These are phyloP conservation scores for Rutstroemia sp. DNA, from an alignment of 2,329 filamentous ascomycete species.

Conservation along the genomic window DNA sequence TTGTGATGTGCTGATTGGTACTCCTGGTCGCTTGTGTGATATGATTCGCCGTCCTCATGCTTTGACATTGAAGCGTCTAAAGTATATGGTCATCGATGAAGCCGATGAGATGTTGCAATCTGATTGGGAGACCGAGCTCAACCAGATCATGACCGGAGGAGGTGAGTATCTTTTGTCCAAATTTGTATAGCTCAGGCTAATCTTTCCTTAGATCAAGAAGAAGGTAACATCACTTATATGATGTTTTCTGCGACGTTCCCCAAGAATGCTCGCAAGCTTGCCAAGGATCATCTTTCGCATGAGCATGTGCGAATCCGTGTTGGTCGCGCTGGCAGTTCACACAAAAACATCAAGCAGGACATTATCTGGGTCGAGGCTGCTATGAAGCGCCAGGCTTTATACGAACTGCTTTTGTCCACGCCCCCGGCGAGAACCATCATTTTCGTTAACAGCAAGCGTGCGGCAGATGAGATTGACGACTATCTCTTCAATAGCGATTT, in stretches of 20 bases:
- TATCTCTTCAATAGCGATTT: slow-evolving; percentile 73
- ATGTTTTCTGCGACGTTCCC: slow-evolving; percentile 97
- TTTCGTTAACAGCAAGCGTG: slow-evolving; percentile 77
- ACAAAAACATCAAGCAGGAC: slow-evolving; percentile 74
- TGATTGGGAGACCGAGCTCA: slow-evolving; percentile 73
- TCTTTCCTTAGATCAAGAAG: slow-evolving; percentile 58
- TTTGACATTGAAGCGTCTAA: slow-evolving; percentile 67
- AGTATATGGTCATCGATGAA: slow-evolving; percentile 82
- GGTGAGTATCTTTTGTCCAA: slow-evolving; percentile 46
- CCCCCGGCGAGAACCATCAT: slow-evolving; percentile 74
- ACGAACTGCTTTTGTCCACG: slow-evolving; percentile 63
- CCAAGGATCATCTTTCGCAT: slow-evolving; percentile 64
- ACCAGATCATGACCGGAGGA: slow-evolving; percentile 69
- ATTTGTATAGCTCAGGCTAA: not conserved
- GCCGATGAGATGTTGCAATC: slow-evolving; percentile 83
- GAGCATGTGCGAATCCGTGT: slow-evolving; percentile 77
- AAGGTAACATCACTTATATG: slow-evolving; percentile 61
- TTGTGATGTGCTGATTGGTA: slow-evolving; percentile 83
- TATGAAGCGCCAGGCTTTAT: slow-evolving; percentile 62
- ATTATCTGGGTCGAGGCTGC: slow-evolving; percentile 59
- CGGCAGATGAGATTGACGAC: slow-evolving; percentile 80
- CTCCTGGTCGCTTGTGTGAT: slow-evolving; percentile 78
- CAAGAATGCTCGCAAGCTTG: slow-evolving; percentile 67
- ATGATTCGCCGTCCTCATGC: slow-evolving; percentile 67
- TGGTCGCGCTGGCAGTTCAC: slow-evolving; percentile 77